Evolutionary conservation across 768 basidiomycete genomes (phyloP), one percentile per base, ranked within the genome.

Genomic region (Hericium coralloides): DNA sequence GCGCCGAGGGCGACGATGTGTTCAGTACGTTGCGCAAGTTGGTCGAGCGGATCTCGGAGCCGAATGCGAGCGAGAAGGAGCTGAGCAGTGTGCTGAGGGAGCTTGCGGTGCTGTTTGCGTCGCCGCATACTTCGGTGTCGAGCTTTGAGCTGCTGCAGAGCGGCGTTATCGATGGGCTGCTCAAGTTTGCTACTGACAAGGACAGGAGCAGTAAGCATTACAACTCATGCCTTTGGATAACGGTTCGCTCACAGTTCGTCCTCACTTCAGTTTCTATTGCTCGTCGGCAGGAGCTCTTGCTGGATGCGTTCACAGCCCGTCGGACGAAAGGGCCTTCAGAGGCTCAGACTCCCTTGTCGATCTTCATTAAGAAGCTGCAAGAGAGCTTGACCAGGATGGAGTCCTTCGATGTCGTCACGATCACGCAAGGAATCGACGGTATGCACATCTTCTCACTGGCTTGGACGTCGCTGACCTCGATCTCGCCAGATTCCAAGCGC

Each of bases 101-200:
- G 61, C 74, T 99, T n/a, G 90, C 90, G 2, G 79, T 80, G 37
- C 76, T 93, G 43, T 95, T 99, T 67, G 73, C 85, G 1, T 84
- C 84, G 12, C 80, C 86, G 25, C 80, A 82, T 66, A 81, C 79
- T 4, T 87, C 92, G 9, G 83, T 98, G 4, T 98, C 94, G 2
- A 97, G 94, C 70, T 99, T 98, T 62, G 97, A 99, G 72, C 71
- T 98, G 49, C 73, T 98, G 56, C 89, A 98, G 67, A 95, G 92
- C 65, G 97, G 95, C 2, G 80, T 97, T 4, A 88, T 98, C 2
- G 93, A 95, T 63, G 86, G 85, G 12, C 68, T 98, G 55, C 76
- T 98, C 54, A 82, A 81, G 55, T 92, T 92, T 69, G 83, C 92
- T 4, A 89, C 87, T 3, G 84, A 87, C 58, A 74, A 81, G 53